A percentile compares a stretch with the other conserved stretches of the same genome.
Conservation (phyloP, 2,329 filamentous ascomycete species). For the Colletotrichum costaricense region DNA sequence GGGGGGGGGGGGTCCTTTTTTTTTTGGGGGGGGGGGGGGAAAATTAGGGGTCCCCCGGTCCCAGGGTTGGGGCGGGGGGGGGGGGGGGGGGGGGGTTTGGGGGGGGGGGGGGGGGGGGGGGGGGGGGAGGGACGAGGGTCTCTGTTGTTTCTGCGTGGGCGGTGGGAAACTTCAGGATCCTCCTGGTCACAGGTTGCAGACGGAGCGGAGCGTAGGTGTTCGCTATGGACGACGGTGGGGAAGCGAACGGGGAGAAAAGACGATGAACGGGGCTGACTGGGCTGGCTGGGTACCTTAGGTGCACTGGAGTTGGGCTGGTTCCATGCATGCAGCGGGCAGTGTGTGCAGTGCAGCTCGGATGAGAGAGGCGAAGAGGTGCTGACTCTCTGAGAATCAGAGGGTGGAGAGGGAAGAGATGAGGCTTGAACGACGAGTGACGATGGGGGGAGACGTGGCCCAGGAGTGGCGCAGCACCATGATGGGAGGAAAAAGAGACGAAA, state of each 20-base stretch:
- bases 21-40: no score
- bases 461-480: constrained; percentile 12
- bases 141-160: neutral
- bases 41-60: no score
- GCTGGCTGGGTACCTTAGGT: neutral
- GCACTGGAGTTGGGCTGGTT: neutral
- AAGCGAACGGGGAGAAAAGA: neutral
- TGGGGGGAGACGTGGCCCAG: constrained; percentile 17
- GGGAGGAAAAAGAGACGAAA: neutral
- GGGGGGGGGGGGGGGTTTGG: neutral
- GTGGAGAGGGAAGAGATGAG: neutral
- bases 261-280: neutral
- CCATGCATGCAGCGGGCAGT: neutral
- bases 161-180: neutral
- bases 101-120: constrained; percentile 19
- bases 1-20: neutral
- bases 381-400: no score
- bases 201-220: neutral
- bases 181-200: neutral
- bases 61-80: no score
- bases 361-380: neutral
- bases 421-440: constrained; percentile 17
- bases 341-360: neutral
- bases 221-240: neutral
- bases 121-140: neutral